Conservation (phyloP, 202 grass and related monocot species). For the Zoysia matrella region DNA sequence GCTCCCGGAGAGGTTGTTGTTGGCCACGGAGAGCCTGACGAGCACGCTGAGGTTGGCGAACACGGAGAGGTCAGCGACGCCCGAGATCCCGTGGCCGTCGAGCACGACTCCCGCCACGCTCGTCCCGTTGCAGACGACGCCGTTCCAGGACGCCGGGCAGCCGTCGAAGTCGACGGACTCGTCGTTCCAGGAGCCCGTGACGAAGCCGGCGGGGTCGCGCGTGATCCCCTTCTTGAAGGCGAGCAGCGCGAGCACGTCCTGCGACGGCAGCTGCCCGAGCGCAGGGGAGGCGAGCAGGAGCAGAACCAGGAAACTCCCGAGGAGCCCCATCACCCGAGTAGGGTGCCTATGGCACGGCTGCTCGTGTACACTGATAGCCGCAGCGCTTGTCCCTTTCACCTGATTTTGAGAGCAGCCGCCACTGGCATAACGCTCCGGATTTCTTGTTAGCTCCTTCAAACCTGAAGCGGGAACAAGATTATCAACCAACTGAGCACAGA, state of each 20-base stretch:
- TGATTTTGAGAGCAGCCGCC: conserved; percentile 33
- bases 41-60: conserved; percentile 88
- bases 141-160: conserved; percentile 92
- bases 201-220: conserved; percentile 74
- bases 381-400: conserved; percentile 48
- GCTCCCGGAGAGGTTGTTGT: conserved; percentile 84
- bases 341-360: background rate
- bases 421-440: background rate
- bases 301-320: conserved; percentile 52
- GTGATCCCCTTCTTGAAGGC: conserved; percentile 98
- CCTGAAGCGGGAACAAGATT: conserved; percentile 27
- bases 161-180: conserved; percentile 95
- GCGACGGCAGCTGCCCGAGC: conserved; percentile 78
- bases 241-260: conserved; percentile 88
- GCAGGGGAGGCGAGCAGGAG: conserved; percentile 55
- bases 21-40: conserved; percentile 80
- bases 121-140: conserved; percentile 80
- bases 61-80: conserved; percentile 67
- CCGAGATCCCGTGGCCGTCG: conserved; percentile 76
- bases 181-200: conserved; percentile 91
- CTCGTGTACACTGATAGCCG: background rate
- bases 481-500: too few species aligned
- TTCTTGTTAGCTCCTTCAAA: conserved; percentile 21
- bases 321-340: conserved; percentile 49
- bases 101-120: conserved; percentile 86